Evolutionary conservation across 2,329 filamentous ascomycete species (phyloP).

Genomic region (Monascus ruber): DNA sequence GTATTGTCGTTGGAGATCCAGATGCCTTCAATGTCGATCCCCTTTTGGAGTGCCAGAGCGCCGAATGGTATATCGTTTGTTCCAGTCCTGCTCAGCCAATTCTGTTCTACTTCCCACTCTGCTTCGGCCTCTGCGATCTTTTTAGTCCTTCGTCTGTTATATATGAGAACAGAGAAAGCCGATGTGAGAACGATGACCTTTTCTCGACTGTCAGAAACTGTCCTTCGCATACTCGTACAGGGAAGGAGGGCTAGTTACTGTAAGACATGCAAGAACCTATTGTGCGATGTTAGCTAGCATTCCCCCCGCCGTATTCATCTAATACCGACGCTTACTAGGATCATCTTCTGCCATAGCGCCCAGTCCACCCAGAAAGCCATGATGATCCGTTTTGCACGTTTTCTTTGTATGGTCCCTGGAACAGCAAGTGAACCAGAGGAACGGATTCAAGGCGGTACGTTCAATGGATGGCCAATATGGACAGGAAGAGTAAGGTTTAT

Average conservation of each 20-base stretch:
- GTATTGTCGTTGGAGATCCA: slow-evolving; percentile 51
- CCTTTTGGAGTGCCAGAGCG: slow-evolving; percentile 70
- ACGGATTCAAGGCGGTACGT: too few relatives aligned
- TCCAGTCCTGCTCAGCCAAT: slow-evolving; percentile 41
- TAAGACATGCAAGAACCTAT: slow-evolving; percentile 61
- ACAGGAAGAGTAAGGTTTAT: background rate
- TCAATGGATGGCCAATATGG: too few relatives aligned
- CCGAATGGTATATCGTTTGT: slow-evolving; percentile 68
- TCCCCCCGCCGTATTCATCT: background rate
- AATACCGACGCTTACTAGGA: slow-evolving; percentile 55
- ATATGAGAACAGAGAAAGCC: slow-evolving; percentile 54
- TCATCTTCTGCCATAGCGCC: slow-evolving; percentile 82
- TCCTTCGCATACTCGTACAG: slow-evolving; percentile 1
- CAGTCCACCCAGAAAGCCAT: slow-evolving; percentile 53
- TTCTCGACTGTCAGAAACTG: slow-evolving; percentile 14
- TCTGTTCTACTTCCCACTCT: slow-evolving; percentile 45
- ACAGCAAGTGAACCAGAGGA: too few relatives aligned
- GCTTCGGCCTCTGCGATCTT: slow-evolving; percentile 55
- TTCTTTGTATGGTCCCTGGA: too few relatives aligned
- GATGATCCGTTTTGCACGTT: too few relatives aligned
- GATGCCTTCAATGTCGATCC: slow-evolving; percentile 74
- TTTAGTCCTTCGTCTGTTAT: slow-evolving; percentile 46
- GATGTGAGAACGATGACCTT: slow-evolving; percentile 54
- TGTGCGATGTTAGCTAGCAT: slow-evolving; percentile 7
- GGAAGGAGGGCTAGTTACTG: slow-evolving; percentile 34